A percentile compares a stretch with the other conserved stretches of the same genome.
Evolutionary conservation across 805 yeast species (phyloP).

Genomic region (Kuraishia piskuri): DNA sequence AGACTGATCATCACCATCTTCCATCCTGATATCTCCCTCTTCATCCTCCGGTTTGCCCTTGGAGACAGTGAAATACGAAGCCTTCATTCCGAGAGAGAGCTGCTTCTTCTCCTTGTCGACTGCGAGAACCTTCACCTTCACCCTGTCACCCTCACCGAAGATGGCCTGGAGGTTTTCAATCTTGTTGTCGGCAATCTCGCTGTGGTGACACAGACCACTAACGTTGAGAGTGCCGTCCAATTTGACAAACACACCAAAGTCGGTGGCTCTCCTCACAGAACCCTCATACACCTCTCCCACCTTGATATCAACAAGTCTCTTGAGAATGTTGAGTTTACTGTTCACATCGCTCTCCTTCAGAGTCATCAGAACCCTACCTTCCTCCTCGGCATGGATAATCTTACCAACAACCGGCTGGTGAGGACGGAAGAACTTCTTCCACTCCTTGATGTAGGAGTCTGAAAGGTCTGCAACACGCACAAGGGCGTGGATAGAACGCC

Average conservation of each 20-base stretch:
- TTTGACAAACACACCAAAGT: slow-evolving; percentile 85
- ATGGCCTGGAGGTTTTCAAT: slow-evolving; percentile 51
- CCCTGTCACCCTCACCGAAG: slow-evolving; percentile 86
- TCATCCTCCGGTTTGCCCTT: slow-evolving; percentile 14
- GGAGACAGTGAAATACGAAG: slow-evolving; percentile 58
- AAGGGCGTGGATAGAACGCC: slow-evolving; percentile 64
- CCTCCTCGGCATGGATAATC: slow-evolving; percentile 52
- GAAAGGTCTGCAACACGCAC: slow-evolving; percentile 77
- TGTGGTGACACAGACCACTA: slow-evolving; percentile 81
- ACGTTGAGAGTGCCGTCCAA: slow-evolving; percentile 67
- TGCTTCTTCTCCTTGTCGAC: slow-evolving; percentile 61
- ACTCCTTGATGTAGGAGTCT: slow-evolving; percentile 74
- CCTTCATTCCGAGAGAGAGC: slow-evolving; percentile 87
- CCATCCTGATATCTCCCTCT: slow-evolving; percentile 22
- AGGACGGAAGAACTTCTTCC: slow-evolving; percentile 70
- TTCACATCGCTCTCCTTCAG: slow-evolving; percentile 73
- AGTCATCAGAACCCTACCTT: slow-evolving; percentile 64
- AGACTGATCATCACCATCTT: slow-evolving; percentile 21
- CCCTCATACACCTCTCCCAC: slow-evolving; percentile 74
- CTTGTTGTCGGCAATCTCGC: slow-evolving; percentile 70
- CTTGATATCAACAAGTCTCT: slow-evolving; percentile 57
- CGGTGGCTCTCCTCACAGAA: slow-evolving; percentile 64
- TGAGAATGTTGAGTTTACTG: slow-evolving; percentile 54
- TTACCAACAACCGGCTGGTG: slow-evolving; percentile 73
- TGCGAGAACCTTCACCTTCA: slow-evolving; percentile 70